Percentiles rank a stretch among this genome's conserved stretches.
These are phyloP conservation scores for Xylaria grammica DNA, from an alignment of 495 filamentous ascomycete genomes.

Conservation along the genomic window DNA sequence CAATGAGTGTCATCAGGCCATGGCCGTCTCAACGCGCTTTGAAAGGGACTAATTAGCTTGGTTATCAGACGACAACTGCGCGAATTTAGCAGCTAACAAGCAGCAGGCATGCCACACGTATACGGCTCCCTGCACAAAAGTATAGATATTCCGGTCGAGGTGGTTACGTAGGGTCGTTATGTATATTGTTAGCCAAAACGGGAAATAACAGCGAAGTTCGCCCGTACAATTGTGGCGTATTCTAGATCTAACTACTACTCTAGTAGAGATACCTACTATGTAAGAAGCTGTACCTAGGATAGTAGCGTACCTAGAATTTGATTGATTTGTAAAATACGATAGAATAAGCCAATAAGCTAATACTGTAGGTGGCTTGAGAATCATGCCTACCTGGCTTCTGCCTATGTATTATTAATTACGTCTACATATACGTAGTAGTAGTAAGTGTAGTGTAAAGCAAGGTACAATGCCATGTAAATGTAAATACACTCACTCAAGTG, in stretches of 20 bases:
- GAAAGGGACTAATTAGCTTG: neutral
- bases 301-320: no score
- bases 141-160: no score
- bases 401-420: no score
- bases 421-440: no score
- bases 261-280: no score
- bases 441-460: no score
- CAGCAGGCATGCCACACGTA: neutral
- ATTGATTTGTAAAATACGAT: neutral
- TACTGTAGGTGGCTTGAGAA: no score
- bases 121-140: no score
- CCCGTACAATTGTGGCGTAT: neutral
- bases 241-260: neutral
- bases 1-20: slow-evolving; percentile 13
- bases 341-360: slow-evolving; percentile 4
- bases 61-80: neutral
- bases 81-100: neutral
- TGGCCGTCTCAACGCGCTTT: neutral
- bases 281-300: no score
- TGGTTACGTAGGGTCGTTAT: no score
- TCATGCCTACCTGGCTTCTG: no score
- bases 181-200: slow-evolving; percentile 1
- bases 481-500: neutral
- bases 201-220: slow-evolving; percentile 16
- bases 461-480: no score